phyloP scores from a whole-genome alignment of 2,329 filamentous ascomycete species.

The Gnomoniopsis sp. region DNA sequence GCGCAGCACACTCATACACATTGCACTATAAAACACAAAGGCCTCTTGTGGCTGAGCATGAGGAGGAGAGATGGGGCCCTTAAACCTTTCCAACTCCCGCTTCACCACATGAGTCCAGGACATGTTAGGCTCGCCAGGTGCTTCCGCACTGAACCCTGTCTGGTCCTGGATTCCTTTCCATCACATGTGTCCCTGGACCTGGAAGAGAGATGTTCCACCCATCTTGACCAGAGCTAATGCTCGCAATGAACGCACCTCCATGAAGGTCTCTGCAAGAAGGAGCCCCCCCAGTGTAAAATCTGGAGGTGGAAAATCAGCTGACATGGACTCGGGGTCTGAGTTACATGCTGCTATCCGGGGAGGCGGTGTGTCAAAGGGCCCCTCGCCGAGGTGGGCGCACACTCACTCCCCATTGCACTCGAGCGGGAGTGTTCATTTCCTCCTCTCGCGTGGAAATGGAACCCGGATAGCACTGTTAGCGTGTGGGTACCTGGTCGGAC shows the following conservation, averaged over 20 bases:
- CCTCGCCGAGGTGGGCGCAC: not conserved
- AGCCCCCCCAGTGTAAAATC: not conserved
- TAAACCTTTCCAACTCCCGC: not conserved
- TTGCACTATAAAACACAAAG: not conserved
- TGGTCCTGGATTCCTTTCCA: not conserved
- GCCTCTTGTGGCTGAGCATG: not conserved
- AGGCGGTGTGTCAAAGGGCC: not conserved
- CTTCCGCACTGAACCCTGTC: not conserved
- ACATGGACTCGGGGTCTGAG: not conserved
- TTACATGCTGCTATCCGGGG: not conserved
- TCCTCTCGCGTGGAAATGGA: not conserved
- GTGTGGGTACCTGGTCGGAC: not conserved
- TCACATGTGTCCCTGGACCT: slow-evolving; percentile 1
- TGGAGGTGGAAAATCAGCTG: not conserved
- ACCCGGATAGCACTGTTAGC: not conserved
- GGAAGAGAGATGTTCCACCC: not conserved
- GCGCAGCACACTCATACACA: slow-evolving; percentile 1
- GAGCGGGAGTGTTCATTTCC: not conserved
- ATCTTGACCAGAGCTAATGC: not conserved
- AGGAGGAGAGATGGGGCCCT: not conserved
- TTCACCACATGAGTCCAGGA: not conserved
- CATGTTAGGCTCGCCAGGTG: slow-evolving; percentile 1
- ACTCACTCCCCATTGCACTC: not conserved
- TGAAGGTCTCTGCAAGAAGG: not conserved
- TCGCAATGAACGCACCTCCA: not conserved